Evolutionary conservation across 192 early-diverging fungal species (phyloP).

Genomic region (Coemansia sp.): DNA sequence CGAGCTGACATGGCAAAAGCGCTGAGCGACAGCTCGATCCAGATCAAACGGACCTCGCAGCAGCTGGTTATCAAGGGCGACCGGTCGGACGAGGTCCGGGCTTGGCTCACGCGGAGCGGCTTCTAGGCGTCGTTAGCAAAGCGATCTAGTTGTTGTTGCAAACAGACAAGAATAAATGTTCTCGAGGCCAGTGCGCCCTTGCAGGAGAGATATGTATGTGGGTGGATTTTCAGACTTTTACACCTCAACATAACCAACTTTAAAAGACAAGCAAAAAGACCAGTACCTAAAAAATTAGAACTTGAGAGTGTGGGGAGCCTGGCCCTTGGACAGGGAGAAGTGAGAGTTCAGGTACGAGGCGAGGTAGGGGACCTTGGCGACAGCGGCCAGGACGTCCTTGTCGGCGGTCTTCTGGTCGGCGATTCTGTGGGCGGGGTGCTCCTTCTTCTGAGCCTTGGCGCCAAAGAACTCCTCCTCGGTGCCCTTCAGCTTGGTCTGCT

Average conservation of each 20-base stretch:
- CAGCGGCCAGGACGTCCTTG: conserved; percentile 74
- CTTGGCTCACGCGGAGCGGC: conserved; percentile 61
- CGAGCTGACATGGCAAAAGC: conserved; percentile 22
- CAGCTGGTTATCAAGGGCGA: conserved; percentile 64
- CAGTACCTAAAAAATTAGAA: conserved; percentile 74
- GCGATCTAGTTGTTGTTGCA: neutral
- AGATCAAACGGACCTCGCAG: conserved; percentile 49
- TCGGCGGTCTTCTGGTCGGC: conserved; percentile 94
- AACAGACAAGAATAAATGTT: too few species aligned
- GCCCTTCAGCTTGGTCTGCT: conserved; percentile 72
- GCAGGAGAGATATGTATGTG: neutral
- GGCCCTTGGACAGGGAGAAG: conserved; percentile 95
- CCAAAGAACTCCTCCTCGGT: conserved; percentile 93
- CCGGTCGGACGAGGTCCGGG: conserved; percentile 49
- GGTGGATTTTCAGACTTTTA: conserved; percentile 14
- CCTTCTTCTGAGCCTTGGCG: conserved; percentile 74
- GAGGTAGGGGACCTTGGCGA: conserved; percentile 88
- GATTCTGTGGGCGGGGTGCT: conserved; percentile 75
- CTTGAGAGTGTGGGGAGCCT: conserved; percentile 94
- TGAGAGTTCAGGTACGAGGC: conserved; percentile 84
- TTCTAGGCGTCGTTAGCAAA: conserved; percentile 38
- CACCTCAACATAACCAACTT: conserved; percentile 12
- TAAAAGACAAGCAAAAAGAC: conserved; percentile 29
- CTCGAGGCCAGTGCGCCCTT: too few species aligned
- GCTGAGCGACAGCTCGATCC: conserved; percentile 26